phyloP scores from a whole-genome alignment of 495 filamentous ascomycete genomes.

The Penicillium mononematosum region DNA sequence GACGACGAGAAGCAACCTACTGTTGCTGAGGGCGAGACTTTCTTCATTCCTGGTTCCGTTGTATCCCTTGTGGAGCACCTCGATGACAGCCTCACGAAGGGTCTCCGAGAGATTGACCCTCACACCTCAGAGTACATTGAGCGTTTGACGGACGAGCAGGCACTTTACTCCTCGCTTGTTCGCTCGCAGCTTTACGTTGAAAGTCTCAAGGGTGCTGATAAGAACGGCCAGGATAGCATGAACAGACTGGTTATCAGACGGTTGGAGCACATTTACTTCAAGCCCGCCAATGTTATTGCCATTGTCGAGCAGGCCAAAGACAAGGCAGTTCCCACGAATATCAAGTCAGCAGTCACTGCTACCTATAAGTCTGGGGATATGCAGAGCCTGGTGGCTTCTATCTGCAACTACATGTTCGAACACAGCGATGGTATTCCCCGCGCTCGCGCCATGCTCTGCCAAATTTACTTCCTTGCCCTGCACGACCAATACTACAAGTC shows the following conservation, averaged over 20 bases:
- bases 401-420: constrained; percentile 92
- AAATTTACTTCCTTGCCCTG: constrained; percentile 96
- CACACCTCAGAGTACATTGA: constrained; percentile 99
- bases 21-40: constrained; percentile 65
- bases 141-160: constrained; percentile 82
- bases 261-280: constrained; percentile 98
- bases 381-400: constrained; percentile 71
- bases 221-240: constrained; percentile 76
- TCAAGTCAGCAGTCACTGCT: constrained; percentile 80
- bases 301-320: constrained; percentile 90
- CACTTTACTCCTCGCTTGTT: constrained; percentile 89
- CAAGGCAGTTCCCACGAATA: constrained; percentile 69
- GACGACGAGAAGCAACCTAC: constrained; percentile 91
- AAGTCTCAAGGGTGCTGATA: constrained; percentile 64
- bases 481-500: constrained; percentile 97
- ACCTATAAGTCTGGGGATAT: constrained; percentile 63
- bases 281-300: constrained; percentile 89
- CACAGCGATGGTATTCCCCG: constrained; percentile 94
- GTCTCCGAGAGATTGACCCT: constrained; percentile 93
- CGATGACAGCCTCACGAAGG: constrained; percentile 95
- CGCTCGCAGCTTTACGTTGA: constrained; percentile 86
- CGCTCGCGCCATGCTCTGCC: constrained; percentile 94
- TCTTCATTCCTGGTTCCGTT: constrained; percentile 88
- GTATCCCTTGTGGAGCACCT: constrained; percentile 93
- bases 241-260: constrained; percentile 92